A percentile compares a stretch with the other conserved stretches of the same genome.
Conservation (phyloP, 2,329 filamentous ascomycete genomes). For the Alternaria sp. region DNA sequence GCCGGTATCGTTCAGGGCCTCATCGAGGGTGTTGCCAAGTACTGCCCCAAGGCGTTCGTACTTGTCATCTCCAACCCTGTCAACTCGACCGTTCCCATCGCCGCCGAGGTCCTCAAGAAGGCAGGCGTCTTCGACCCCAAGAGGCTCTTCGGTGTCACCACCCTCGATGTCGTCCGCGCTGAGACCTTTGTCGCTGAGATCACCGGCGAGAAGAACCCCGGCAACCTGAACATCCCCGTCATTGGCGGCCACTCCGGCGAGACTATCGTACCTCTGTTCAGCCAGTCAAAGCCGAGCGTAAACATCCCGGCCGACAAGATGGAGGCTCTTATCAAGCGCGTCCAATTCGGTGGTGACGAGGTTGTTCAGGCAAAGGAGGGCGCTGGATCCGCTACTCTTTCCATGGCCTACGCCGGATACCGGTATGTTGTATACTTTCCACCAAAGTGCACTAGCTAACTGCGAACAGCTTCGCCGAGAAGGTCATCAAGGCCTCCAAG, state of each 20-base stretch:
- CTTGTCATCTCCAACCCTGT: conserved; percentile 99
- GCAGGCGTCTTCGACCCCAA: conserved; percentile 93
- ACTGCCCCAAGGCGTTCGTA: conserved; percentile 90
- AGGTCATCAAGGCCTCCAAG: conserved; percentile 84
- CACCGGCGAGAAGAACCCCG: conserved; percentile 79
- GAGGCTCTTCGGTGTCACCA: conserved; percentile 98
- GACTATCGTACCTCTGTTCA: conserved; percentile 98
- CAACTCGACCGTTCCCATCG: conserved; percentile 98
- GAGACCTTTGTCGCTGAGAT: conserved; percentile 94
- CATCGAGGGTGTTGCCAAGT: conserved; percentile 84
- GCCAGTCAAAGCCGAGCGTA: conserved; percentile 80
- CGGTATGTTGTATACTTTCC: conserved; percentile 36
- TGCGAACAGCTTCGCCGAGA: conserved; percentile 77
- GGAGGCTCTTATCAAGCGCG: conserved; percentile 86
- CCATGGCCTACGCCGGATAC: conserved; percentile 95
- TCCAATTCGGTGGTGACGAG: conserved; percentile 98
- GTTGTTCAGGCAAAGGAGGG: conserved; percentile 95
- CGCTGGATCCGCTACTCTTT: conserved; percentile 86
- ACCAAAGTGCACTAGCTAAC: background rate
- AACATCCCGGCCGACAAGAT: conserved; percentile 88
- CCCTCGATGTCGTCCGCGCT: conserved; percentile 95
- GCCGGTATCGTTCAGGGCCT: conserved; percentile 96
- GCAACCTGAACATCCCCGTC: conserved; percentile 85
- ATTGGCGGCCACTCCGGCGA: conserved; percentile 97
- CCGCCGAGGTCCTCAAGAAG: conserved; percentile 93